Conservation (phyloP, 1,284 basidiomycete species). For the Stereum hirsutum region DNA sequence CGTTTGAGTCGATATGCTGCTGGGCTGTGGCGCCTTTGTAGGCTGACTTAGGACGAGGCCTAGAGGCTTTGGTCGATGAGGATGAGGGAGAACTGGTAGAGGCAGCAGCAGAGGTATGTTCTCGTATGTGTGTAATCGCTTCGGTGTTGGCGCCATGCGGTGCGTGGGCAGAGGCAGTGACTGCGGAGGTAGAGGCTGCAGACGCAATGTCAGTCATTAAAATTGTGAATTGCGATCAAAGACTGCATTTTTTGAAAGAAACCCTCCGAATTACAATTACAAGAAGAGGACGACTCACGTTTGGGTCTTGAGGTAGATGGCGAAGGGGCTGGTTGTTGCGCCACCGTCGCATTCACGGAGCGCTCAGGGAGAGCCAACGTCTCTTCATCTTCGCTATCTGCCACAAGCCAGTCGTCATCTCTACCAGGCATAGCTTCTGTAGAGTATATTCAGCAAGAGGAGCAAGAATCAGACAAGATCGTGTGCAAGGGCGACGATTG, state of each 20-base stretch:
- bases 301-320: too few relatives aligned
- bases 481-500: neutral
- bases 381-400: slow-evolving; percentile 14
- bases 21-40: slow-evolving; percentile 10
- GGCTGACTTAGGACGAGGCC: slow-evolving; percentile 16
- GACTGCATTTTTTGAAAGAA: too few relatives aligned
- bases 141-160: neutral
- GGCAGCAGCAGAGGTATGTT: too few relatives aligned
- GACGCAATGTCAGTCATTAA: too few relatives aligned
- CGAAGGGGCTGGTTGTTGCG: too few relatives aligned
- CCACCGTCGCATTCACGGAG: too few relatives aligned
- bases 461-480: neutral
- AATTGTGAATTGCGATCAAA: too few relatives aligned
- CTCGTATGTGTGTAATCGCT: slow-evolving; percentile 1
- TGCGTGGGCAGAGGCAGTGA: slow-evolving; percentile 1
- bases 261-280: too few relatives aligned
- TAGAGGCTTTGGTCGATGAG: slow-evolving; percentile 6
- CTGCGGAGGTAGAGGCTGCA: neutral
- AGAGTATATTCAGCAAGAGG: neutral
- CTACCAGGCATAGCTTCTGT: neutral
- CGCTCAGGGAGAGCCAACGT: neutral
- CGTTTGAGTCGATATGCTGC: neutral
- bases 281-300: too few relatives aligned
- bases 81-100: slow-evolving; percentile 5
- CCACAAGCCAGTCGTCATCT: slow-evolving; percentile 10